phyloP scores from a whole-genome alignment of 2,329 filamentous ascomycete species.

The Phoma sp. region DNA sequence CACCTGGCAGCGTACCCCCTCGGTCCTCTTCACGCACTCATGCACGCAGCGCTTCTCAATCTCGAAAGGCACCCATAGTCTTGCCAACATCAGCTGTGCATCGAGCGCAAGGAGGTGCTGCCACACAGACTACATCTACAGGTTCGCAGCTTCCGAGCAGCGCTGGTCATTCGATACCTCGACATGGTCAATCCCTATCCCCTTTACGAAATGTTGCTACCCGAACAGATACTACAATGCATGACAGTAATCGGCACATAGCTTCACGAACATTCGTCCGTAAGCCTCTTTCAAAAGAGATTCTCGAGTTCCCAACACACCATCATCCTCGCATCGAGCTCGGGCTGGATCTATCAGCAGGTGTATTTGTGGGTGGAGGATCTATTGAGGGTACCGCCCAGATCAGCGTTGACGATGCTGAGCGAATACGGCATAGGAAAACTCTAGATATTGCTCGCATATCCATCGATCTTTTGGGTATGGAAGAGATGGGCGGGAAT shows the following conservation, averaged over 20 bases:
- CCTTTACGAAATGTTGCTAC: slow-evolving; percentile 51
- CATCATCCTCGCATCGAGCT: slow-evolving; percentile 57
- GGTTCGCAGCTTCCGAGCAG: slow-evolving; percentile 33
- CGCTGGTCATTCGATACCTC: slow-evolving; percentile 49
- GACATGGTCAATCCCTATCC: slow-evolving; percentile 51
- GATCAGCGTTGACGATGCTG: slow-evolving; percentile 56
- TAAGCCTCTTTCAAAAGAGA: slow-evolving; percentile 53
- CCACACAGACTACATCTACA: slow-evolving; percentile 23
- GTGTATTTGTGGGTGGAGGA: slow-evolving; percentile 62
- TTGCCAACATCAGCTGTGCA: slow-evolving; percentile 25
- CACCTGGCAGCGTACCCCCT: slow-evolving; percentile 52
- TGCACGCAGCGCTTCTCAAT: slow-evolving; percentile 32
- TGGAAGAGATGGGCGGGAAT: slow-evolving; percentile 57
- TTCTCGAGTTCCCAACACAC: slow-evolving; percentile 57
- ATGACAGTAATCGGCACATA: slow-evolving; percentile 51
- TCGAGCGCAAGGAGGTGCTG: slow-evolving; percentile 20
- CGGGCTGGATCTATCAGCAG: slow-evolving; percentile 57
- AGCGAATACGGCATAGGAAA: slow-evolving; percentile 51
- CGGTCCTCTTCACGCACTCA: slow-evolving; percentile 53
- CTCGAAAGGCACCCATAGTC: slow-evolving; percentile 24
- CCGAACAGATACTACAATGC: slow-evolving; percentile 51
- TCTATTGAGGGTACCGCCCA: slow-evolving; percentile 59
- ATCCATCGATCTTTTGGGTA: slow-evolving; percentile 59
- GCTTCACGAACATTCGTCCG: slow-evolving; percentile 59
- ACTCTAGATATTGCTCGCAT: slow-evolving; percentile 56